phyloP scores from a whole-genome alignment of 75 land plant genomes.

The Picea glauca region DNA sequence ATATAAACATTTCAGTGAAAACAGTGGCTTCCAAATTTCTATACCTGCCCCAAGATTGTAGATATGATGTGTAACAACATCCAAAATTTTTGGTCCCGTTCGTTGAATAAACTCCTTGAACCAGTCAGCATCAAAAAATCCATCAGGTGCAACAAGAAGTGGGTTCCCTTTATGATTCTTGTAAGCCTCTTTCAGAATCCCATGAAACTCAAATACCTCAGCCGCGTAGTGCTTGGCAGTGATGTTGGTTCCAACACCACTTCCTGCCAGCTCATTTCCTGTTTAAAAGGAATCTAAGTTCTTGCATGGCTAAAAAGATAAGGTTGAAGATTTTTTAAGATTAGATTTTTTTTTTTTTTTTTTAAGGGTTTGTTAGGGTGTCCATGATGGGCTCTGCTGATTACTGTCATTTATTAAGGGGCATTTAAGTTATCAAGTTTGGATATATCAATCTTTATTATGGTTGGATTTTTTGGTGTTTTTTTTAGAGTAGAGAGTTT shows the following conservation, averaged over 20 bases:
- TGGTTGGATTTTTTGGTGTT: too few species aligned
- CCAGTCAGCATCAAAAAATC: conserved; percentile 70
- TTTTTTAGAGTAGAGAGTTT: too few species aligned
- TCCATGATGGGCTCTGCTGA: too few species aligned
- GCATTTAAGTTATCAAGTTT: too few species aligned
- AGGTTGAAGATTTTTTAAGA: not conserved
- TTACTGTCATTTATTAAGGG: too few species aligned
- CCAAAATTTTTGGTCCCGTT: conserved; percentile 41
- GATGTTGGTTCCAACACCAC: conserved; percentile 62
- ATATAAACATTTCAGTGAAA: too few species aligned
- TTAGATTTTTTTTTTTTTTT: not conserved
- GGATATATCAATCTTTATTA: too few species aligned
- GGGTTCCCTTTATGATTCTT: conserved; percentile 28
- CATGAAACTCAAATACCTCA: conserved; percentile 43
- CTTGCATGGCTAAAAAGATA: conserved; percentile 6
- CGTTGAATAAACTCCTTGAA: conserved; percentile 40
- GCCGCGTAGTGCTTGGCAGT: conserved; percentile 58
- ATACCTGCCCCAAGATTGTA: conserved; percentile 95
- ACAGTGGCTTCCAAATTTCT: too few species aligned
- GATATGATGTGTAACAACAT: conserved; percentile 83
- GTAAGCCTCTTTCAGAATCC: conserved; percentile 52
- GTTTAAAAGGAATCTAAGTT: not conserved
- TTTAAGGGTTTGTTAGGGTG: too few species aligned
- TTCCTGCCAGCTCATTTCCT: conserved; percentile 90
- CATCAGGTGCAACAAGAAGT: conserved; percentile 71